Conservation (phyloP, 257 asterid genomes). For the Lantana camara region DNA sequence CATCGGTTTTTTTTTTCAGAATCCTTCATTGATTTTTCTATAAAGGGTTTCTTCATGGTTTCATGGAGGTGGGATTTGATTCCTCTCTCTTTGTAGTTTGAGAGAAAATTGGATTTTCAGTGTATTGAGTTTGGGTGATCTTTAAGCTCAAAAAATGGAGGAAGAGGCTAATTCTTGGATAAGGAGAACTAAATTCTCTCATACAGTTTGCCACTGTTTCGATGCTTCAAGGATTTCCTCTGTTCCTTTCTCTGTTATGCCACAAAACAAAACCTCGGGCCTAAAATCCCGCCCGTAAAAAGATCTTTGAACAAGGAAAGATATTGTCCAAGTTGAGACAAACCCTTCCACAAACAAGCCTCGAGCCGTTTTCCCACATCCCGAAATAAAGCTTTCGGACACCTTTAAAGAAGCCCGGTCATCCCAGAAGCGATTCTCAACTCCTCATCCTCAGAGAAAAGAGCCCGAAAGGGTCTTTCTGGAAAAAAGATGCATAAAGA, state of each 20-base stretch:
- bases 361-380: constrained; percentile 76
- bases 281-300: constrained; percentile 44
- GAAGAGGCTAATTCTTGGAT: constrained; percentile 86
- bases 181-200: constrained; percentile 82
- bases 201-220: constrained; percentile 78
- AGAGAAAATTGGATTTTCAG: constrained; percentile 26
- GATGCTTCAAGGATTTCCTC: constrained; percentile 63
- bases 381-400: constrained; percentile 60
- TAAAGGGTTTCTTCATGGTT: constrained; percentile 29
- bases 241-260: constrained; percentile 43
- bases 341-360: constrained; percentile 48
- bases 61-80: constrained; percentile 40
- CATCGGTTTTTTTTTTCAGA: neutral
- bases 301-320: constrained; percentile 35
- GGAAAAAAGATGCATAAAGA: constrained; percentile 42
- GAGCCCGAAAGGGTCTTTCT: constrained; percentile 44
- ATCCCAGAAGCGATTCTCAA: constrained; percentile 58
- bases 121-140: constrained; percentile 9
- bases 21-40: constrained; percentile 17
- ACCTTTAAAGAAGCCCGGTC: constrained; percentile 79
- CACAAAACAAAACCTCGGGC: constrained; percentile 34
- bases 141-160: constrained; percentile 51
- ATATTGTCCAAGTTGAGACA: constrained; percentile 44
- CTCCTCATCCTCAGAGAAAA: constrained; percentile 58
- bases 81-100: constrained; percentile 41